A percentile compares a stretch with the other conserved stretches of the same genome.
Evolutionary conservation across 768 basidiomycete species (phyloP).

Genomic region (Mycena vitilis): DNA sequence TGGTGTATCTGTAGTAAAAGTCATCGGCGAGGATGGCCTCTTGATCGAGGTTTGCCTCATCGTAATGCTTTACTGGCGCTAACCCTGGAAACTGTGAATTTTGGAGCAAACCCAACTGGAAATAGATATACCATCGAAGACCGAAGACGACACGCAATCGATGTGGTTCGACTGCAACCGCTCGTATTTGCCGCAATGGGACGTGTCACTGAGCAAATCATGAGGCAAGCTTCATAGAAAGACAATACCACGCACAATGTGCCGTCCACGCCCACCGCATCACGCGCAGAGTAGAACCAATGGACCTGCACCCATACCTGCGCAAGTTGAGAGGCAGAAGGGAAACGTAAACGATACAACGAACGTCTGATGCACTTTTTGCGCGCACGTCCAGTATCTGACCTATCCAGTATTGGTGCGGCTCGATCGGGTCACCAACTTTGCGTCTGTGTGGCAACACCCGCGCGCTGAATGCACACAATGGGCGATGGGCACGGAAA

Average conservation of each 20-base stretch:
- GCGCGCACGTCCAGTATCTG: slow-evolving; percentile 21
- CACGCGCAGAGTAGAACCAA: slow-evolving; percentile 68
- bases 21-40: slow-evolving; percentile 49
- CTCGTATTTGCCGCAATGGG: slow-evolving; percentile 58
- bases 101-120: neutral
- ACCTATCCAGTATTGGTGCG: slow-evolving; percentile 18
- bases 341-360: neutral
- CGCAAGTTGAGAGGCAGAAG: neutral
- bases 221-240: neutral
- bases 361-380: neutral
- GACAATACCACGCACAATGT: slow-evolving; percentile 57
- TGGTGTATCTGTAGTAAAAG: slow-evolving; percentile 62
- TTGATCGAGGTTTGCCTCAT: slow-evolving; percentile 54
- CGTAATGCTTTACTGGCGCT: slow-evolving; percentile 47
- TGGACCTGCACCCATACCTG: slow-evolving; percentile 67
- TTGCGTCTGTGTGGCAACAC: slow-evolving; percentile 16
- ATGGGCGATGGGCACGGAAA: neutral
- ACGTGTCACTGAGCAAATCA: slow-evolving; percentile 47
- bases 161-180: slow-evolving; percentile 59
- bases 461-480: slow-evolving; percentile 4
- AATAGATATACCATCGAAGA: slow-evolving; percentile 52
- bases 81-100: slow-evolving; percentile 44
- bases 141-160: slow-evolving; percentile 59
- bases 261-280: slow-evolving; percentile 55
- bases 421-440: neutral